Evolutionary conservation across 129 eudicot species (phyloP), one percentile per base, ranked within the genome.

Genomic region (Saposhnikovia divaricata): DNA sequence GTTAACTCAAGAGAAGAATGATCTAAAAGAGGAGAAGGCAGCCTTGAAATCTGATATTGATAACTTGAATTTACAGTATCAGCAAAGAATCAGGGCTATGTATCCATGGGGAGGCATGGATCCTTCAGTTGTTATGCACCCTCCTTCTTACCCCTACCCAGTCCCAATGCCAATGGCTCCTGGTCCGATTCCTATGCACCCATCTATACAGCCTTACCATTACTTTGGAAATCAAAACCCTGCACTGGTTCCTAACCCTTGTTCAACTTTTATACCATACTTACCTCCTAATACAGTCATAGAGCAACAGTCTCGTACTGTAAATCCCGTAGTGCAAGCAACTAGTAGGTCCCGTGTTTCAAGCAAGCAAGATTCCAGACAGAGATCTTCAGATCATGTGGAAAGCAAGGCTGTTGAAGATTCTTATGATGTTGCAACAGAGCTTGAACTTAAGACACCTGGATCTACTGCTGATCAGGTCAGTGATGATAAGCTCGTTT

Each of bases 1-100:
- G 98, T 86, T 93, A 87, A 90, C 97, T 77, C 97, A 89, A 83
- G 98, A 93, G 87, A 93, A 93, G 82, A 93, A 89, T 84, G 98
- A 91, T 85, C 88, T 93, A 51, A 84, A 95, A 83, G 98, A 93
- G 87, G 98, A 93, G 77, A 93, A 93, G 81, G 90, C 90, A 16
- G 80, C 98, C 57, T 81, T 93, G 9, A 93, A 91, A 80, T 88
- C 97, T 23, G 97, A 93, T 72, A 91, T 93, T 6, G 97, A 93
- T 66, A 90, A 81, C 83, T 95, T 93, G 55, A 91, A 91, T 84
- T 82, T 85, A 50, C 97, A 91, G 47, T 91, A 90, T 81, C 93
- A 85, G 77, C 98, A 91, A 83, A 84, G 97, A 80, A 47, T 85
- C 78, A 81, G 91, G 80, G 85, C 98, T 69, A 77, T 89, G 88